Evolutionary conservation across 2,329 filamentous ascomycete species (phyloP), one percentile per base, ranked within the genome.

Genomic region (Diaporthe citri): DNA sequence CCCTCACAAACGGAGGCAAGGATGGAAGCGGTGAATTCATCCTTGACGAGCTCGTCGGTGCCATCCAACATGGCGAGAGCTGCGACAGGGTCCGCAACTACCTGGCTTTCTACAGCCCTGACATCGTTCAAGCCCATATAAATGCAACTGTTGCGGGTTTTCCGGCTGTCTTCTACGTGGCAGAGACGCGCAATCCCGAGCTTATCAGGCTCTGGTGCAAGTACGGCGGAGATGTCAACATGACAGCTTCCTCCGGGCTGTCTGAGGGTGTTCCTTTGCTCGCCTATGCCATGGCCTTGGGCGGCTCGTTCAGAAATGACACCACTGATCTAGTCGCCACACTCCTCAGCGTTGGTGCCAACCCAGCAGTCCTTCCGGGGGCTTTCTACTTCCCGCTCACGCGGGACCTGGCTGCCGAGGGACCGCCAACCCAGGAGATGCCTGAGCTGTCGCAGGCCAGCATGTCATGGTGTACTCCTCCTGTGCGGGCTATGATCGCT

Each of bases 131-230:
- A 22, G 31, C 31, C 17, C 15, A 72, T 0, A 62, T 72, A 2
- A 72, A 72, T 20, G 43, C 9, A 6, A 4, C 4, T 17, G 31
- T 72, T 9, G 43, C 2, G 17, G 56, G 70, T 5, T 43, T 72
- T 7, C 41, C 70, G 1, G 70, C 70, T 4, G 31, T 72, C 12
- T 72, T 72, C 70, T 72, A 72, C n/a, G 41, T 72, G 0, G 43
- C 25, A 28, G 55, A 72, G 56, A 72, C 41, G 20, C 43, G 56
- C 9, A 41, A 72, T 25, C 28, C 39, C 5, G 70, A 72, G 22
- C 70, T 72, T 8, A 31, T 72, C 31, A 72, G 70, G 56, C 55
- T 72, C 41, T 72, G 70, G 70, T 59, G 43, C 43, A 60, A 52
- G 28, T 60, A 72, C 31, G 70, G 70, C 31, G 70, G 43, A 7